Percentiles rank a stretch among this genome's conserved stretches.
These are phyloP conservation scores for Sporothrix luriei DNA, from an alignment of 2,329 filamentous ascomycete genomes.

Conservation along the genomic window DNA sequence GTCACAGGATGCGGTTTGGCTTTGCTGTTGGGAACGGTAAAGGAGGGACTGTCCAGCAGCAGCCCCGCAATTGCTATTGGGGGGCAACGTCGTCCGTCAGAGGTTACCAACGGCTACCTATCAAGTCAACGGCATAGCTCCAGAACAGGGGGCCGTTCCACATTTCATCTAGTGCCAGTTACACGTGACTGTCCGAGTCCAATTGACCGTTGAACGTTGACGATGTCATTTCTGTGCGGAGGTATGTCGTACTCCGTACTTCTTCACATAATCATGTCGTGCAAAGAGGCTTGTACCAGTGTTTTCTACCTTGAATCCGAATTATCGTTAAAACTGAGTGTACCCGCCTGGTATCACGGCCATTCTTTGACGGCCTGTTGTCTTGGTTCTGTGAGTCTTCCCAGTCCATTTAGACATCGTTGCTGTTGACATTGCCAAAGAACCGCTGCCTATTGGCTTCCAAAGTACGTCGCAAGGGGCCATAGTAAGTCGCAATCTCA, in stretches of 20 bases:
- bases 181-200: not conserved
- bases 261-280: too few relatives aligned
- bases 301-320: not conserved
- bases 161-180: not conserved
- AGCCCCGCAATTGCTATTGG: slow-evolving; percentile 33
- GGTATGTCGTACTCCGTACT: not conserved
- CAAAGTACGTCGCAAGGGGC: too few relatives aligned
- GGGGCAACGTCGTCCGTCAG: slow-evolving; percentile 24
- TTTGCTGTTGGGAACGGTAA: slow-evolving; percentile 32
- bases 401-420: too few relatives aligned
- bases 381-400: too few relatives aligned
- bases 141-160: slow-evolving; percentile 2
- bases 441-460: too few relatives aligned
- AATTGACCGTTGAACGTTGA: not conserved
- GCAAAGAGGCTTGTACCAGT: too few relatives aligned
- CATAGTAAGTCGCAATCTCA: too few relatives aligned
- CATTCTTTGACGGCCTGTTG: too few relatives aligned
- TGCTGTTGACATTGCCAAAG: too few relatives aligned
- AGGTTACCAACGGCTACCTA: slow-evolving; percentile 26
- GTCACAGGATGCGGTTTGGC: slow-evolving; percentile 19
- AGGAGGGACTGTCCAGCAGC: slow-evolving; percentile 26
- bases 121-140: slow-evolving; percentile 12
- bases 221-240: not conserved
- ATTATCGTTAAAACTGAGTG: too few relatives aligned
- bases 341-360: too few relatives aligned